phyloP scores from a whole-genome alignment of 73 alveolate genomes.

The Tetrahymena elliotti region DNA sequence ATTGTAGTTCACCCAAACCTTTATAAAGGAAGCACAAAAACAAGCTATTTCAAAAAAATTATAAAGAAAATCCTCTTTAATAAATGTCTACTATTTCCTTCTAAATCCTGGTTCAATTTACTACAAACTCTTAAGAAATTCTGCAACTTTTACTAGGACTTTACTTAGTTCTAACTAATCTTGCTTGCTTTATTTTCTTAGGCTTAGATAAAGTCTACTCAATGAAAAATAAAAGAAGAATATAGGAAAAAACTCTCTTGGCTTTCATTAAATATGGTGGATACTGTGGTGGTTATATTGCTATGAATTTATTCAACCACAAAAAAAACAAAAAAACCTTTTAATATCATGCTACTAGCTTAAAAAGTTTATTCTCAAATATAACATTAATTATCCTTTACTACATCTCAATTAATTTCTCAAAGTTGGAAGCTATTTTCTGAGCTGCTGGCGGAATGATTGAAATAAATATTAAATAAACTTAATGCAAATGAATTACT shows the following conservation, averaged over 20 bases:
- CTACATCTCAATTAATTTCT: neutral
- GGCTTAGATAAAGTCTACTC: neutral
- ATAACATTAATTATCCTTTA: neutral
- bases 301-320: neutral
- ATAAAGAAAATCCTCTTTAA: neutral
- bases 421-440: neutral
- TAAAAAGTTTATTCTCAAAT: neutral
- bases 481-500: too few species aligned
- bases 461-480: too few species aligned
- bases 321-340: neutral
- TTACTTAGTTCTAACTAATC: neutral
- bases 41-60: neutral
- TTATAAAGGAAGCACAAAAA: neutral
- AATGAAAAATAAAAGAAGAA: neutral
- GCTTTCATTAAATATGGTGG: neutral
- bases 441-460: too few species aligned
- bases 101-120: too few species aligned
- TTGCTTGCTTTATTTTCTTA: neutral
- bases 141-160: neutral
- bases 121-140: neutral
- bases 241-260: neutral
- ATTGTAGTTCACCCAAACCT: neutral
- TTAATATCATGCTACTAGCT: neutral
- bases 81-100: neutral
- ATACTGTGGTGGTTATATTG: neutral